Evolutionary conservation across 169 alveolate species (phyloP).

Genomic region (Fabrea salina): DNA sequence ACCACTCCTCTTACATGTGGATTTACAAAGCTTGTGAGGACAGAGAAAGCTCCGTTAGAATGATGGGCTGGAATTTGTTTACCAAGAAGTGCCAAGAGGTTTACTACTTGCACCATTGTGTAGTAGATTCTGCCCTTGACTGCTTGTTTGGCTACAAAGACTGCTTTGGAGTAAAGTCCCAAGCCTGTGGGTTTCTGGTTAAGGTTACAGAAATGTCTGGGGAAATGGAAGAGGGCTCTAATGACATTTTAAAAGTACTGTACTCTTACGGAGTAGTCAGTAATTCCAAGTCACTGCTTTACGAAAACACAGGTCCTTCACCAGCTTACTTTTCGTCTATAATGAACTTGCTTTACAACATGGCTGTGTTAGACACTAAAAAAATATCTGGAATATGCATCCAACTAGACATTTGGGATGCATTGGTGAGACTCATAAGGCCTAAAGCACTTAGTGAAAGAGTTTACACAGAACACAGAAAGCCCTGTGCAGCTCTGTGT

Average conservation of each 20-base stretch:
- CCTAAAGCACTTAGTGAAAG: slow-evolving; percentile 26
- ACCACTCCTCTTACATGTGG: not conserved
- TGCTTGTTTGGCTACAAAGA: slow-evolving; percentile 1
- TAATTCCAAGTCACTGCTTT: not conserved
- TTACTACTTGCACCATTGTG: not conserved
- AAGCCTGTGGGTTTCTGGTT: not conserved
- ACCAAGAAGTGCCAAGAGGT: not conserved
- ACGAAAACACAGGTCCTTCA: slow-evolving; percentile 26
- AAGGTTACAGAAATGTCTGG: not conserved
- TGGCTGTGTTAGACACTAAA: not conserved
- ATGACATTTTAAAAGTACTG: not conserved
- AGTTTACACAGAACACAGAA: slow-evolving; percentile 1
- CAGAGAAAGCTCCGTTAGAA: slow-evolving; percentile 9
- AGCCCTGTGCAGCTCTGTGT: not conserved
- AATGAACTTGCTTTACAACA: not conserved
- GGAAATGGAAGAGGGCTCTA: not conserved
- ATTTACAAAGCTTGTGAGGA: not conserved
- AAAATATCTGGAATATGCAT: not conserved
- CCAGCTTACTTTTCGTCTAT: not conserved
- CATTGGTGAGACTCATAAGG: slow-evolving; percentile 1
- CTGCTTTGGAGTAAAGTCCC: slow-evolving; percentile 12
- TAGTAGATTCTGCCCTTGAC: slow-evolving; percentile 18
- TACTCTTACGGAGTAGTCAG: slow-evolving; percentile 8
- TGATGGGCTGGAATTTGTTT: slow-evolving; percentile 10
- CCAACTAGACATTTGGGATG: slow-evolving; percentile 32